Percentiles rank a stretch among this genome's conserved stretches.
These are phyloP conservation scores for Colletotrichum cuscutae DNA, from an alignment of 2,329 filamentous ascomycete species.

Conservation along the genomic window DNA sequence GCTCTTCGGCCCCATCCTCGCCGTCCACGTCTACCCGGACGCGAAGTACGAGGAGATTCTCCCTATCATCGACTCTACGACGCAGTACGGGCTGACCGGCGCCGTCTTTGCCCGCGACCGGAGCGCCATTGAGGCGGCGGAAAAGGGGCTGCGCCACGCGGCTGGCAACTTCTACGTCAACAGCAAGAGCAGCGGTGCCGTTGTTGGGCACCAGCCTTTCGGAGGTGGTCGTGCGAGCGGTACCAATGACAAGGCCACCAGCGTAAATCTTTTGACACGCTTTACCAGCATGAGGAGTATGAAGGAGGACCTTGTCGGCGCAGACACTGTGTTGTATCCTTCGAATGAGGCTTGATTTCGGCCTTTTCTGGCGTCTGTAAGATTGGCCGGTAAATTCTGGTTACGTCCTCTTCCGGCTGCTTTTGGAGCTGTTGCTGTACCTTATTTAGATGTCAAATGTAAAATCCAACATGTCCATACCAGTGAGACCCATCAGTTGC, in stretches of 20 bases:
- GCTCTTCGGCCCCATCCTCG: conserved; percentile 84
- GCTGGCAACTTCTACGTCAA: conserved; percentile 91
- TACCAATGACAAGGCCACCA: conserved; percentile 80
- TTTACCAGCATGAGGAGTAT: conserved; percentile 75
- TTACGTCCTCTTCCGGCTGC: too few species aligned
- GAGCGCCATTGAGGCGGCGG: conserved; percentile 71
- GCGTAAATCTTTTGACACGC: conserved; percentile 69
- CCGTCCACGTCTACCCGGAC: conserved; percentile 83
- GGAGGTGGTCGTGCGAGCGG: conserved; percentile 75
- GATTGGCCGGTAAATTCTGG: too few species aligned
- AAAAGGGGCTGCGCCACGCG: conserved; percentile 76
- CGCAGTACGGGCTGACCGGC: conserved; percentile 82
- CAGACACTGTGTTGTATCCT: conserved; percentile 72
- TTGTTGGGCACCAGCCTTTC: conserved; percentile 79
- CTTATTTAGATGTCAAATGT: background rate
- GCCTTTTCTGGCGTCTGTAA: background rate
- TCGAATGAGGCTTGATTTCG: conserved; percentile 71
- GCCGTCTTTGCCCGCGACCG: conserved; percentile 80
- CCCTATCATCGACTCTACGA: conserved; percentile 73
- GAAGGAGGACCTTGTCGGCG: conserved; percentile 79
- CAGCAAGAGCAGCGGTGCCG: conserved; percentile 81
- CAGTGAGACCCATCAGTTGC: conserved; percentile 39
- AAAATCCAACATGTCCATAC: conserved; percentile 39
- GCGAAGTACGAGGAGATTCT: conserved; percentile 25
- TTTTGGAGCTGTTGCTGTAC: too few species aligned